Base-by-base conservation (phyloP, 2,329 filamentous ascomycete species). In the Colletotrichum sidae region DNA sequence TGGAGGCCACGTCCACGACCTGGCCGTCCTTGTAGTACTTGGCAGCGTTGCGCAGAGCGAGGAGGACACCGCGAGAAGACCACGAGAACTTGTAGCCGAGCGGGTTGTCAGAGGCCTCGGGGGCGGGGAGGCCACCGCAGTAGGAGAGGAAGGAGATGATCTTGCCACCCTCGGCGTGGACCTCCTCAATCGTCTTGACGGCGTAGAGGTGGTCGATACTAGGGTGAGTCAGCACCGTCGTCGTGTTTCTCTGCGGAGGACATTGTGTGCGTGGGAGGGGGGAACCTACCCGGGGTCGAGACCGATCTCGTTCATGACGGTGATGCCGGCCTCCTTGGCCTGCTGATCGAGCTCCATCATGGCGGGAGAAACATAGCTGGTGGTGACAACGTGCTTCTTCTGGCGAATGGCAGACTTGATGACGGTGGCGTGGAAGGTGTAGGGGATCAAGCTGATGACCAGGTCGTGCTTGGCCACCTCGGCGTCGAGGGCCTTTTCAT, bases 341-440 rank as follows among this genome's bases (percentile, higher is more conserved):
- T 91, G 83, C 72, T 89, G 84, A 74, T 97, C 91, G 55, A 98
- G 88, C 83, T 94, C 95, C 81, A 90, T 80, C 94, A 97, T 97
- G 70, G 93, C 92, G 4, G 93, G 93, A 5, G 92, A 96, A 71
- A 97, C 92, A 76, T 98, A 98, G 70, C 89, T 93, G 37, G 95
- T 97, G 65, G 95, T 97, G 75, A 98, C 94, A 67, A 98, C 94
- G 83, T 98, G 84, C 87, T 95, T 97, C 92, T 97, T 97, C 74
- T 90, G 87, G 74, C 90, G 88, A 81, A 98, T 97, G 69, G 94
- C 95, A 41, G 91, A 90, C 86, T 97, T 95, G 88, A 97, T 96
- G 73, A 97, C 94, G 60, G 86, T 84, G 50, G 91, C 92, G 79
- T 97, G 94, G 86, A 89, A 93, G 67, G 89, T 96, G 83, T 97